A percentile compares a stretch with the other conserved stretches of the same genome.
Evolutionary conservation across 352 stramenopile genomes (phyloP).

Genomic region (Globisporangium orthogonon): DNA sequence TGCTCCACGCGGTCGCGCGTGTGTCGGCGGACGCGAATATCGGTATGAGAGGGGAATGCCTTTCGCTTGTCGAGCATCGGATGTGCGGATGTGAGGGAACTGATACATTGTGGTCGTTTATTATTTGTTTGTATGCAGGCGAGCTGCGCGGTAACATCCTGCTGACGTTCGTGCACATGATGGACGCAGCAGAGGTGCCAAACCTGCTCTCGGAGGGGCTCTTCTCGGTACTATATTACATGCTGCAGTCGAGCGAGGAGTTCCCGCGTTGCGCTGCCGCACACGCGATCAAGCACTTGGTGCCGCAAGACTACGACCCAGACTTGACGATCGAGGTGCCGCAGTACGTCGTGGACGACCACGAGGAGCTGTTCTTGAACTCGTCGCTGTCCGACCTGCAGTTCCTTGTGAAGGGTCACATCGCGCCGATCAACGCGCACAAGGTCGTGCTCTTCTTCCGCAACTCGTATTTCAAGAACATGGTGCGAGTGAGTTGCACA

Average conservation of each 20-base stretch:
- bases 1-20: conserved; percentile 77
- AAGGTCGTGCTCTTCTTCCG: conserved; percentile 88
- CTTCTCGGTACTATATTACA: conserved; percentile 70
- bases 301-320: conserved; percentile 61
- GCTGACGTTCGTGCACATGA: conserved; percentile 88
- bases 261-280: conserved; percentile 76
- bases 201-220: conserved; percentile 72
- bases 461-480: conserved; percentile 90
- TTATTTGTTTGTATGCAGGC: conserved; percentile 20
- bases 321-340: conserved; percentile 76
- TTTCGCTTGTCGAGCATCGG: not conserved
- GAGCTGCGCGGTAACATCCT: conserved; percentile 81
- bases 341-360: conserved; percentile 78
- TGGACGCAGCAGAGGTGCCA: conserved; percentile 69
- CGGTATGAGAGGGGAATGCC: conserved; percentile 6
- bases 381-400: conserved; percentile 79
- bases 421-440: conserved; percentile 83
- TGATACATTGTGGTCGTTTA: conserved; percentile 1
- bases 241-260: conserved; percentile 69
- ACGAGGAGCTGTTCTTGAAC: conserved; percentile 84
- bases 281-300: conserved; percentile 83
- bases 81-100: not conserved
- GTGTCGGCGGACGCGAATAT: conserved; percentile 75
- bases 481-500: conserved; percentile 76
- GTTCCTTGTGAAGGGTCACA: conserved; percentile 84